Base-by-base conservation (phyloP, 495 filamentous ascomycete genomes). In the Clohesyomyces aquaticus region DNA sequence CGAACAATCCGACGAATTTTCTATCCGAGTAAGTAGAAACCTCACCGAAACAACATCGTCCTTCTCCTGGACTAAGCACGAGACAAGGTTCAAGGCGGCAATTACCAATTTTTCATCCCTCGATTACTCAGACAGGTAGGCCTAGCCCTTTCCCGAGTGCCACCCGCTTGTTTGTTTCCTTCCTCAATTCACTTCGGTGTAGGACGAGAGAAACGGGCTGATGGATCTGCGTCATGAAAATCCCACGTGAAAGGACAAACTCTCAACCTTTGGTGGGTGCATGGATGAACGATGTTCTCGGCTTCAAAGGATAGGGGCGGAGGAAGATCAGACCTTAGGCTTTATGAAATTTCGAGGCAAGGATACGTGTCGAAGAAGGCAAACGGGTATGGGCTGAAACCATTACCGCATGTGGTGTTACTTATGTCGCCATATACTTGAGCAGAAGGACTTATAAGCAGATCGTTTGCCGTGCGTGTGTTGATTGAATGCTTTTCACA, bases 81-180 rank as follows among this genome's bases (percentile, higher is more conserved):
- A 53, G 18, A 54, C 1, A 2, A 63, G 51, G 38, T 38, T 11
- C 21, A 23, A 22, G 58, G 45, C 47, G 61, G 61, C 8, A 16
- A 43, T 21, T 65, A 65, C 38, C 3, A 32, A 25, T 65, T 65
- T 29, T 58, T 46, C 53, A 32, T 65, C 32, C 32, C 32, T 6
- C 32, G 32, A 38, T 38, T 6, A 6, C 32, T 38, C 32, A 38
- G 14, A 38, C 14, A 6, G 50, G 4, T 8, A 27, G 50, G n/a
- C 28, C 16, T 35, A 54, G 23, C n/a, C n/a, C 26, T 54, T 47
- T 32, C 51, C 22, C 18, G 6, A 38, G 14, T 6, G 6, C 32
- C 14, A 38, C 6, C n/a, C n/a, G n/a, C n/a, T n/a, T n/a, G n/a
- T n/a, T n/a, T n/a, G 14, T 38, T 32, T 32, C 32, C 8, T 60